Evolutionary conservation across 345 rosid genomes (phyloP), one percentile per base, ranked within the genome.

Genomic region (Excoecaria cochinchinensis): DNA sequence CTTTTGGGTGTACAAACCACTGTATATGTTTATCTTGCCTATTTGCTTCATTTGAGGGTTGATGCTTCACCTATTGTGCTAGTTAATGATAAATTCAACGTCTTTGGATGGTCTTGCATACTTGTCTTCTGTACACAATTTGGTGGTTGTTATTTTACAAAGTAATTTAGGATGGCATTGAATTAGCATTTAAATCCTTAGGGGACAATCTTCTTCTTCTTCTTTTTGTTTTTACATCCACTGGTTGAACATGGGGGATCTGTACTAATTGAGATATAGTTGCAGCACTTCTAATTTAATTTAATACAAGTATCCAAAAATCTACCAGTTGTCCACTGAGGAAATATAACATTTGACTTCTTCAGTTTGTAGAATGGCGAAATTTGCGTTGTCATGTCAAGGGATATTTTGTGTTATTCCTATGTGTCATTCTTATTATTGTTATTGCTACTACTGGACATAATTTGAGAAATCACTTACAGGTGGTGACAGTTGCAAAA

Each of bases 401-500:
- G 40, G 61, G 22, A 55, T 53, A 17, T 52, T 22, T 61, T 25
- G 47, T 44, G n/a, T 72, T 16, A 25, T 12, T 61, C 66, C 19
- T 60, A 42, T 42, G 4, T 39, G 19, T 17, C 11, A 64, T 39
- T 64, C 22, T 64, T 64, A 6, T 47, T 24, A 10, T 47, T 47
- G 6, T 67, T 10, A 9, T 68, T 51, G 17, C 25, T 39, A 42
- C 25, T 42, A 55, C 17, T 63, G 69, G 16, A 21, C 47, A 47
- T 70, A 50, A 53, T 40, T 46, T 1, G 9, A 71, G 13, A 48
- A 22, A 19, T 53, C 39, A 70, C 65, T 67, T 79, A 68, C 87
- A 94, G 93, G 98, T 94, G 57, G 90, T 94, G 59, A 87, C 92
- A 0, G 87, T 92, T 40, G 85, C 86, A 62, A 87, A 82, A 72